Evolutionary conservation across 768 basidiomycete genomes (phyloP), one percentile per base, ranked within the genome.

Genomic region (Calocybe indica): DNA sequence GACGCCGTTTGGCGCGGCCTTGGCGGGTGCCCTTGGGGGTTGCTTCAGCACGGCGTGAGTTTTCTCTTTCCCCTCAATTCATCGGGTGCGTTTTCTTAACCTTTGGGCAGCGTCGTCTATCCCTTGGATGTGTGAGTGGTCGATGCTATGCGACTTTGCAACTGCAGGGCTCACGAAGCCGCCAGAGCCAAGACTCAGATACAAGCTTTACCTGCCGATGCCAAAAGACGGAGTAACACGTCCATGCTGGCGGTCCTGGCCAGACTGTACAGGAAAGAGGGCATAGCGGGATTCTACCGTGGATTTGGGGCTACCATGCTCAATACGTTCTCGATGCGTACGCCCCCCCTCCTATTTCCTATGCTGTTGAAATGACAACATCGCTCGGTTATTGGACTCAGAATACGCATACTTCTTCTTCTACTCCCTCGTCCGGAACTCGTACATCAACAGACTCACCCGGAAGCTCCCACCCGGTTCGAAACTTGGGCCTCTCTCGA

Each of bases 361-460:
- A 14, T 31, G 5, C 32, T 33, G 8, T 39, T 51, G 31, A 15
- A 35, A 30, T 40, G n/a, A 22, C n/a, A 3, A 31, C n/a, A 31
- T 28, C 30, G 49, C n/a, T 44, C 44, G 43, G 30, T 31, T 43
- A 34, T 7, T 44, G 34, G 30, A 44, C 33, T 37, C 52, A 96
- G 94, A 96, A 81, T 97, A 94, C 61, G 95, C 96, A 22, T 99
- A 99, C 71, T 99, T 99, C 76, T 98, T 95, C 77, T 98, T 96
- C 72, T 97, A 98, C 64, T 88, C 93, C 14, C 75, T 92, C 64
- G 87, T 98, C 22, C 81, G 96, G 54, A 81, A 76, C 14, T 76
- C 87, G 5, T 93, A 93, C 67, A 79, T 88, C 56, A 84, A 80
- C 58, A 79, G 89, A 12, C 67, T 91, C 41, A 67, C 76, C 8